These are phyloP conservation scores for Trichomonas vaginalis DNA, from an alignment of 208 protist genomes.

Conservation along the genomic window DNA sequence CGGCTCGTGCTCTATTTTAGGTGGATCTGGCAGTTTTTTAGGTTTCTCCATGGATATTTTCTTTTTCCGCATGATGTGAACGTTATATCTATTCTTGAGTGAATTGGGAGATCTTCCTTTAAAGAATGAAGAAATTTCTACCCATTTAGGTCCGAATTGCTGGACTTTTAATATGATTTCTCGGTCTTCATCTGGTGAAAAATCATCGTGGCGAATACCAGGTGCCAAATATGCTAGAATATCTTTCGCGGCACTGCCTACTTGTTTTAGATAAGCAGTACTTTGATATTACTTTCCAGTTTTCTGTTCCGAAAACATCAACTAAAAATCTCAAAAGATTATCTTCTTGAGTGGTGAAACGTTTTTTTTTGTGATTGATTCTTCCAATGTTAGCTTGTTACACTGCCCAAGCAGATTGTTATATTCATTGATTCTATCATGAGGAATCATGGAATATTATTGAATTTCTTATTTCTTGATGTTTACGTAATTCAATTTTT, in stretches of 20 bases:
- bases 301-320: background rate
- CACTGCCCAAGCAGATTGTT: too few relatives aligned
- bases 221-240: background rate
- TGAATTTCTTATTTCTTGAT: too few relatives aligned
- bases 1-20: too few relatives aligned
- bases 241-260: background rate
- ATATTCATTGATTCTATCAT: too few relatives aligned
- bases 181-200: background rate
- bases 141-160: background rate
- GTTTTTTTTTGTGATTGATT: too few relatives aligned
- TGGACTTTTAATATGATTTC: background rate
- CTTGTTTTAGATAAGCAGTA: background rate
- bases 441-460: too few relatives aligned
- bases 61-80: background rate
- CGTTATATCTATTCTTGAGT: background rate
- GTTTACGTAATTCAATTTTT: too few relatives aligned
- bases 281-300: background rate
- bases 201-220: background rate
- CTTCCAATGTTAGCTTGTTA: too few relatives aligned
- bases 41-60: too few relatives aligned
- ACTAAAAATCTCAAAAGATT: background rate
- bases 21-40: too few relatives aligned
- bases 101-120: background rate
- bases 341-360: background rate
- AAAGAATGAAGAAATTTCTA: background rate